A percentile compares a stretch with the other conserved stretches of the same genome.
Evolutionary conservation across 371 early-diverging fungal species (phyloP).

Genomic region (Haplosporangium sp.): DNA sequence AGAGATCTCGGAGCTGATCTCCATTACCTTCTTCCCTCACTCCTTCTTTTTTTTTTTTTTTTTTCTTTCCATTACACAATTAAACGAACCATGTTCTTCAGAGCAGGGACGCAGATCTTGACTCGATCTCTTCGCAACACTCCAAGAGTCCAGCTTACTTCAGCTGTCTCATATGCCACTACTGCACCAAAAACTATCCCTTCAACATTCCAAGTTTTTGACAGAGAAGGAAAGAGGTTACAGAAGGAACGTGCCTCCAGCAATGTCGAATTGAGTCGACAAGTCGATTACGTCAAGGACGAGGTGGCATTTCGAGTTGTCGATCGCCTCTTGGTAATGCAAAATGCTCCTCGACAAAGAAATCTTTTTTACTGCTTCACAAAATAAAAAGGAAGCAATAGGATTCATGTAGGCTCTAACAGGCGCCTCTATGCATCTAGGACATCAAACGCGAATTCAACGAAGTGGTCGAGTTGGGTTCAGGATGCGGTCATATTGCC

Average conservation of each 20-base stretch:
- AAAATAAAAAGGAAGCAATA: too few species aligned
- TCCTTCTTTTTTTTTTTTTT: background rate
- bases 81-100: slow-evolving; percentile 10
- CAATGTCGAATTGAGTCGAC: slow-evolving; percentile 69
- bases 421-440: slow-evolving; percentile 37
- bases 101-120: slow-evolving; percentile 12
- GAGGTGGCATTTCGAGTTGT: slow-evolving; percentile 90
- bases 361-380: too few species aligned
- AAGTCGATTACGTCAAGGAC: slow-evolving; percentile 93
- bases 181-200: slow-evolving; percentile 36
- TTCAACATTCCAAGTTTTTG: slow-evolving; percentile 76
- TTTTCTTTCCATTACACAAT: background rate
- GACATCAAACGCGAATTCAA: slow-evolving; percentile 89
- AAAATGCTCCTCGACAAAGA: background rate
- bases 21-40: background rate
- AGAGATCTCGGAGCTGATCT: slow-evolving; percentile 7
- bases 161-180: slow-evolving; percentile 22
- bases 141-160: slow-evolving; percentile 14
- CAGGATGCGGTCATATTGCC: slow-evolving; percentile 90
- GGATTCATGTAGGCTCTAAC: slow-evolving; percentile 2
- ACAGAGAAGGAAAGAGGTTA: slow-evolving; percentile 76
- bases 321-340: slow-evolving; percentile 84
- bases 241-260: slow-evolving; percentile 88
- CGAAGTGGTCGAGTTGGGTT: slow-evolving; percentile 90
- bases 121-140: slow-evolving; percentile 4